phyloP scores from a whole-genome alignment of 1,284 basidiomycete species.

The Moesziomyces antarcticus region DNA sequence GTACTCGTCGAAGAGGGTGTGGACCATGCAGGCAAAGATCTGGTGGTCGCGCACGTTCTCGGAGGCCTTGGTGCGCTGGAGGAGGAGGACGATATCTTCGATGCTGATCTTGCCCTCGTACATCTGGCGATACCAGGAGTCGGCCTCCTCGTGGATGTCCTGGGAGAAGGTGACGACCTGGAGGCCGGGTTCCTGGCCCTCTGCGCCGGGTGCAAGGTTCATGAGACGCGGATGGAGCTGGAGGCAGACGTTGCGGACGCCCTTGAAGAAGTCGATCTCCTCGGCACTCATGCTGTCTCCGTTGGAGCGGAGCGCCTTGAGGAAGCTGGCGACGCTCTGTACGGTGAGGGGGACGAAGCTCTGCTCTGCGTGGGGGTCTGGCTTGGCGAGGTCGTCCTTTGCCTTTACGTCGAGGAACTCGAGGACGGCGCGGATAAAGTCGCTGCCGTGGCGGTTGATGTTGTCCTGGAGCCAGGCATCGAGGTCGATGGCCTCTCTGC shows the following conservation, averaged over 20 bases:
- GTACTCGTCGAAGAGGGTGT: conserved; percentile 99
- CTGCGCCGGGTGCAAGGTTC: conserved; percentile 84
- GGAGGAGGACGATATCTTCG: conserved; percentile 89
- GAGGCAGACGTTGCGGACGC: conserved; percentile 91
- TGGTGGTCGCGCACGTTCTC: conserved; percentile 87
- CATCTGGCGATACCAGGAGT: conserved; percentile 97
- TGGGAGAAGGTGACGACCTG: conserved; percentile 86
- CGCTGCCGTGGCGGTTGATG: conserved; percentile 79
- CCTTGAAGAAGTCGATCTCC: conserved; percentile 88
- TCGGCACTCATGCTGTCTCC: conserved; percentile 71
- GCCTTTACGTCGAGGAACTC: conserved; percentile 65
- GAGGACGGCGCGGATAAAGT: conserved; percentile 79
- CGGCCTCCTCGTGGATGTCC: conserved; percentile 87
- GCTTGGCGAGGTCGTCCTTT: conserved; percentile 64
- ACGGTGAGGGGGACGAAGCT: conserved; percentile 64
- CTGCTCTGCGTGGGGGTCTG: conserved; percentile 65
- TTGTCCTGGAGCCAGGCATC: conserved; percentile 96
- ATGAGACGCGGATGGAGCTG: conserved; percentile 97
- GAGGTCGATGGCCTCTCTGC: conserved; percentile 91
- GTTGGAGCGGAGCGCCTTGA: conserved; percentile 63
- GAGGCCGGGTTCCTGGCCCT: conserved; percentile 90
- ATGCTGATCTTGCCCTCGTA: conserved; percentile 91
- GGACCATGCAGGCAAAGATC: conserved; percentile 97
- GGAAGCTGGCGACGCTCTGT: conserved; percentile 63
- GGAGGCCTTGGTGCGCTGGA: conserved; percentile 86